Evolutionary conservation across 257 asterid species (phyloP), one percentile per base, ranked within the genome.

Genomic region (Thymus mandschuricus): DNA sequence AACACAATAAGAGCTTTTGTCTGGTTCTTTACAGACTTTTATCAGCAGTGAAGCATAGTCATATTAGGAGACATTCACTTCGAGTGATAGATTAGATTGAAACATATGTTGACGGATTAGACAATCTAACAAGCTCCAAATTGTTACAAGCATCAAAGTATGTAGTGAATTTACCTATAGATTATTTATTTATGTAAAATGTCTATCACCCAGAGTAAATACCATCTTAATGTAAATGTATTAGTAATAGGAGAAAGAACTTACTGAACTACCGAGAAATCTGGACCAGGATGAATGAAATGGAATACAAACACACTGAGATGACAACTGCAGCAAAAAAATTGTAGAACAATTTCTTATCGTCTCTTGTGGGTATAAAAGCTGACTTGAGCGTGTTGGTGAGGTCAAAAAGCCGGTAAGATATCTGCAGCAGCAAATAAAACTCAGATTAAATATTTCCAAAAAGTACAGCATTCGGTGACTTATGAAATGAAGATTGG

Each of bases 351-450:
- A 94, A 84, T 76, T 72, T 88, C 79, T 78, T 82, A 60, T 86
- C 82, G 58, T 94, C 96, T 83, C 86, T 86, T 34, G 93, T 81
- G 76, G 96, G 98, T 76, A 94, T 40, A 76, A 94, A 94, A 64
- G 88, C 93, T 2, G 84, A 75, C 80, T 94, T 94, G 45, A 94
- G 96, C 5, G 85, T 85, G 76, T 89, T 94, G 49, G 99, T 94
- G 67, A 94, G 92, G 80, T 91, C 99, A 80, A 94, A 94, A 67
- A 94, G 78, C 54, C 99, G 76, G 79, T 70, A 81, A 3, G 99
- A 94, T 76, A 94, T 58, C 99, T 94, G 90, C 80, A 84, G 66
- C 30, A 41, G 33, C n/a, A 31, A 68, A 62, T 8, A 66, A 41
- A 6, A 6, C 29, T 48, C 52, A 15, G 54, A 59, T 70, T 10